Evolutionary conservation across 208 protist species (phyloP).

Genomic region (Trypanosoma platydactyli): DNA sequence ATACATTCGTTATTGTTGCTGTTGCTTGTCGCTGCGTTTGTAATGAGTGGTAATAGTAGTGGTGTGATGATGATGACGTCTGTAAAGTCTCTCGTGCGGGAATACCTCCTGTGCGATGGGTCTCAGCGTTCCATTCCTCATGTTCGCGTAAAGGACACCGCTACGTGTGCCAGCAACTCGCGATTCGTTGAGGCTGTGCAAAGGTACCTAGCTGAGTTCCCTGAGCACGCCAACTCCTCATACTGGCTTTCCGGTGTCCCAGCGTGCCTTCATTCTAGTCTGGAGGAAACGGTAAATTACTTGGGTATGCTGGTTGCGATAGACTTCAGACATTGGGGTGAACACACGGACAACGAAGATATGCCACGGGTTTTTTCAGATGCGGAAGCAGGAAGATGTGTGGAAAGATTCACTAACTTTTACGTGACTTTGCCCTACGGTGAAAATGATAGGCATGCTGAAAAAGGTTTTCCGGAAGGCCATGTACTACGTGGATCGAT

Average conservation of each 20-base stretch:
- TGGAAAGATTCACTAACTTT: slow-evolving; percentile 51
- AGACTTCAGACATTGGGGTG: slow-evolving; percentile 85
- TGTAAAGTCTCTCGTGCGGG: slow-evolving; percentile 13
- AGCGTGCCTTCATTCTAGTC: slow-evolving; percentile 25
- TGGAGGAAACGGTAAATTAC: slow-evolving; percentile 60
- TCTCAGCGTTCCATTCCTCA: not conserved
- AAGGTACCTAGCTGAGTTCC: slow-evolving; percentile 12
- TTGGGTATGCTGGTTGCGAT: slow-evolving; percentile 80
- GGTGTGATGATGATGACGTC: not conserved
- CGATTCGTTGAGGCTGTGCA: slow-evolving; percentile 8
- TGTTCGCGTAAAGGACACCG: slow-evolving; percentile 1
- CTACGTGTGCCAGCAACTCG: not conserved
- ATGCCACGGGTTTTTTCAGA: too few species aligned
- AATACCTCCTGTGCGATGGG: not conserved
- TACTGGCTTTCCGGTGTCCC: slow-evolving; percentile 73
- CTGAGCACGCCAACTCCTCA: not conserved
- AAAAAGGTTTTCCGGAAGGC: not conserved
- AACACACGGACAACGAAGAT: slow-evolving; percentile 16
- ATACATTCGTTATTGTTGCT: not conserved
- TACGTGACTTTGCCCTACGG: slow-evolving; percentile 32
- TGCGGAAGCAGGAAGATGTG: slow-evolving; percentile 35
- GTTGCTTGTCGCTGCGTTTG: not conserved
- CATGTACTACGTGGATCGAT: slow-evolving; percentile 69
- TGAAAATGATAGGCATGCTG: not conserved
- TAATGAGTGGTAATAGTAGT: not conserved